Percentiles rank a stretch among this genome's conserved stretches.
Evolutionary conservation across 768 basidiomycete species (phyloP).

Genomic region (Hygrophorus russula): DNA sequence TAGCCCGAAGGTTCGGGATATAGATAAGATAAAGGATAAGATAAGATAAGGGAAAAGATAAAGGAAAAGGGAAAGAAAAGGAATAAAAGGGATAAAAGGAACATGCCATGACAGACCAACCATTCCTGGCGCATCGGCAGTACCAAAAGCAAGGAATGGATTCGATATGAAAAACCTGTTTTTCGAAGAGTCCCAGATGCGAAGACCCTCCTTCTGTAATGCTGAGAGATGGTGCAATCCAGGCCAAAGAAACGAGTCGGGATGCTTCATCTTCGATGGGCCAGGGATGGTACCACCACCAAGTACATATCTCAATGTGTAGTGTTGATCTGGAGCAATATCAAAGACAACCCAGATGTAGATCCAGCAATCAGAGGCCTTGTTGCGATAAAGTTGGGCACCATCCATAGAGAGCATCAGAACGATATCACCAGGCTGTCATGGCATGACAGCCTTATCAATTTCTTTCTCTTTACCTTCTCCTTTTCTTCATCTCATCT

Average conservation of each 20-base stretch:
- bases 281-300: slow-evolving; percentile 16
- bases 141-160: slow-evolving; percentile 14
- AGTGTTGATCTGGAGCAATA: slow-evolving; percentile 12
- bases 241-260: slow-evolving; percentile 23
- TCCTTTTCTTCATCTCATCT: too few relatives aligned
- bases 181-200: slow-evolving; percentile 20
- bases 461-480: too few relatives aligned
- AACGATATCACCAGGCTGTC: slow-evolving; percentile 21
- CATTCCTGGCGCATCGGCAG: slow-evolving; percentile 25
- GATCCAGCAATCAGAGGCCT: too few relatives aligned
- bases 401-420: slow-evolving; percentile 25
- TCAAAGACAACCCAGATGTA: slow-evolving; percentile 28
- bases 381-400: too few relatives aligned
- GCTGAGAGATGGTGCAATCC: slow-evolving; percentile 22
- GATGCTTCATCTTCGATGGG: slow-evolving; percentile 20
- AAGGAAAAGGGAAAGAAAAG: too few relatives aligned
- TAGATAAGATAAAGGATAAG: too few relatives aligned
- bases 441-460: too few relatives aligned
- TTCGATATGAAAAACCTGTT: slow-evolving; percentile 8
- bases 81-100: too few relatives aligned
- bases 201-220: slow-evolving; percentile 18
- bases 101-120: too few relatives aligned
- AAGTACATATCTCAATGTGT: slow-evolving; percentile 16
- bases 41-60: too few relatives aligned
- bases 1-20: too few relatives aligned